A percentile compares a stretch with the other conserved stretches of the same genome.
Conservation (phyloP, 352 stramenopile species). For the Globisporangium nagaii region DNA sequence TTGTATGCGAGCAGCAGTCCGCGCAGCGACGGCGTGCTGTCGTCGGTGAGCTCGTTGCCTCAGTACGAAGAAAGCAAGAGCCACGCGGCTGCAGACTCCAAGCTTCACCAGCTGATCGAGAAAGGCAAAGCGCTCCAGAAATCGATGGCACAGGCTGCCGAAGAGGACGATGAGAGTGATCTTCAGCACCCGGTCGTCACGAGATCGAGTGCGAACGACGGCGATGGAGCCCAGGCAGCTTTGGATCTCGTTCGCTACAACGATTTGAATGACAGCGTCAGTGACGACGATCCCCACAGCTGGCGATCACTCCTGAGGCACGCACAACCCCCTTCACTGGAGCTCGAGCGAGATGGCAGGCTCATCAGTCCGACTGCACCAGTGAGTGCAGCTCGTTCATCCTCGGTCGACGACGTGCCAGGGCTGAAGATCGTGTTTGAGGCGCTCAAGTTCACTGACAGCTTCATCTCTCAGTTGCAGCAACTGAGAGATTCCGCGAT, state of each 20-base stretch:
- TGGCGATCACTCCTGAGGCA: slow-evolving; percentile 11
- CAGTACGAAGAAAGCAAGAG: not conserved
- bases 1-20: not conserved
- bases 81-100: not conserved
- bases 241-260: not conserved
- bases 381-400: not conserved
- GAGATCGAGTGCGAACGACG: not conserved
- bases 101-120: slow-evolving; percentile 22
- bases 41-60: not conserved
- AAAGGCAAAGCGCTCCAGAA: slow-evolving; percentile 39
- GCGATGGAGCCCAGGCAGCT: not conserved
- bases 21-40: not conserved
- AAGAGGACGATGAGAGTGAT: not conserved
- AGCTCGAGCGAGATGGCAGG: not conserved
- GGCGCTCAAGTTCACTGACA: slow-evolving; percentile 28
- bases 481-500: slow-evolving; percentile 40
- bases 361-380: not conserved
- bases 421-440: slow-evolving; percentile 42
- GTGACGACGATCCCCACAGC: slow-evolving; percentile 4
- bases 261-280: not conserved
- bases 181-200: not conserved
- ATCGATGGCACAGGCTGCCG: slow-evolving; percentile 39
- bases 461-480: slow-evolving; percentile 34
- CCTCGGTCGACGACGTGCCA: not conserved
- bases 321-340: not conserved